Base-by-base conservation (phyloP, 257 asterid genomes). In the Primulina huaijiensis region DNA sequence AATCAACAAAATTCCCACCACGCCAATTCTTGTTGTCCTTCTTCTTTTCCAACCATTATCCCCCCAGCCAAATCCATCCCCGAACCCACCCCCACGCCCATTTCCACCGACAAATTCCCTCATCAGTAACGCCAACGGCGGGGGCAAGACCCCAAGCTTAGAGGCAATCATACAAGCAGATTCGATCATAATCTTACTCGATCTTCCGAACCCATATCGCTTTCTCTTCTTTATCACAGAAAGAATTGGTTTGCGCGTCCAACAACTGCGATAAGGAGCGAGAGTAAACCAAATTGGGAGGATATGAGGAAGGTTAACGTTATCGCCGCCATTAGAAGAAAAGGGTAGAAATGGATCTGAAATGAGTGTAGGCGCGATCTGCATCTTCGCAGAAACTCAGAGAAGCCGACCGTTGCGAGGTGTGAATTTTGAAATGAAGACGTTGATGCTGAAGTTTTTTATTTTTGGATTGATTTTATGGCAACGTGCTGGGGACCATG, bases 91-190 rank as follows among this genome's bases (percentile, higher is more conserved):
- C 1, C 90, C 79, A 3, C 90, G 87, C 16, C 89, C 90, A 68
- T 73, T 75, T 2, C 93, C 90, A n/a, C 76, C 81, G 17, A 82
- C 85, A 50, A 78, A 85, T 74, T 87, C 95, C 17, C 85, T 73
- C 61, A 92, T 31, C 60, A 92, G 6, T 0, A 73, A 66, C 6
- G 80, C 93, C 16, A 89, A 38, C 9, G 96, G 95, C 80, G 82
- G 96, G 3, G 96, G 97, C 0, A 92, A 50, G 56, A 92, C 31
- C 76, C 80, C 79, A 58, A 89, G 75, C 60, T 78, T 86, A 14
- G 94, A 88, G 0, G 98, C 96, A 65, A 92, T 74, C 46, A 73
- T 68, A 68, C 62, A 85, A 19, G 95, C 95, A 7, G 98, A 87
- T 70, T 86, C 71, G 33, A 90, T 67, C 74, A 81, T 16, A 5